These are phyloP conservation scores for Trichosporon ovoides DNA, from an alignment of 1,284 basidiomycete species.

Conservation along the genomic window DNA sequence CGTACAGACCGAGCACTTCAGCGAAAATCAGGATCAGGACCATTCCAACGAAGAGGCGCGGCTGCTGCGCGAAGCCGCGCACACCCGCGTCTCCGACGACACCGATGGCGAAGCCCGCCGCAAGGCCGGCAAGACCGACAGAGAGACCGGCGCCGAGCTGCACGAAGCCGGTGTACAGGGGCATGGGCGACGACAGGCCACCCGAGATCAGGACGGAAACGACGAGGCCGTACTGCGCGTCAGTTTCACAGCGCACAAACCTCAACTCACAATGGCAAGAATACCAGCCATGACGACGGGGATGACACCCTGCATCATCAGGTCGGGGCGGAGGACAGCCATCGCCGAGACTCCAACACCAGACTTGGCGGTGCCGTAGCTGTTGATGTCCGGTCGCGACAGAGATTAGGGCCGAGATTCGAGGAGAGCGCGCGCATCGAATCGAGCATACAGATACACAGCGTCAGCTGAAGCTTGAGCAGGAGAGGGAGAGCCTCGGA, in stretches of 20 bases:
- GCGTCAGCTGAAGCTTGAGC: neutral
- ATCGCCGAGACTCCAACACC: constrained; percentile 98
- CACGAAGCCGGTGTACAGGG: constrained; percentile 77
- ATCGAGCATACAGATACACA: neutral
- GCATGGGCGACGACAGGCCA: constrained; percentile 55
- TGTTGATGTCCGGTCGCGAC: constrained; percentile 18
- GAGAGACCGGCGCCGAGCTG: constrained; percentile 79
- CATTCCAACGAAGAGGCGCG: constrained; percentile 77
- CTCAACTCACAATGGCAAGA: constrained; percentile 66
- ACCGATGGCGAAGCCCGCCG: constrained; percentile 86
- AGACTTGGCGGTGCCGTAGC: constrained; percentile 91
- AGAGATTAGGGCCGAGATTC: neutral
- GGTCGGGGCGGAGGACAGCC: constrained; percentile 90
- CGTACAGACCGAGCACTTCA: constrained; percentile 70
- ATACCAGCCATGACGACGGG: constrained; percentile 99
- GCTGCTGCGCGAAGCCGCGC: constrained; percentile 83
- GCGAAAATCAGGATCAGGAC: constrained; percentile 88
- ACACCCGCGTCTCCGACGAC: constrained; percentile 96
- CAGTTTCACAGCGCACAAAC: neutral
- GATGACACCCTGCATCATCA: constrained; percentile 92
- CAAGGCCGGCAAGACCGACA: constrained; percentile 80
- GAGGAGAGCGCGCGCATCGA: neutral
- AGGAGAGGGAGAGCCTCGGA: neutral
- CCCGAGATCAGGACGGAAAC: constrained; percentile 82
- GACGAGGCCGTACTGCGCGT: constrained; percentile 72